phyloP scores from a whole-genome alignment of 495 filamentous ascomycete genomes.

The Aspergillus olivimuriae region DNA sequence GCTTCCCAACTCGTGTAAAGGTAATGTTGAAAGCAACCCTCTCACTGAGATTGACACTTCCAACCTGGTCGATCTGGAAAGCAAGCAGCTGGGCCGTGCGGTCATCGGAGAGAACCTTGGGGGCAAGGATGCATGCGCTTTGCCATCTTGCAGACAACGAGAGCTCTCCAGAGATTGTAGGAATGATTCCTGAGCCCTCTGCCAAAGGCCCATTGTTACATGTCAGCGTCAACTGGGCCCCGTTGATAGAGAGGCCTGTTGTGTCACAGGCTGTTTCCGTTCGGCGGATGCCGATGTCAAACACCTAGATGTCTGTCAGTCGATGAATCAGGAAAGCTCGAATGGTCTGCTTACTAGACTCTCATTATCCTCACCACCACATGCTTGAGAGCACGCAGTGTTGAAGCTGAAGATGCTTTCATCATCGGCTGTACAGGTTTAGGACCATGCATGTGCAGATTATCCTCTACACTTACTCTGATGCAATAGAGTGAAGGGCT shows the following conservation, averaged over 20 bases:
- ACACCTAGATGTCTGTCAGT: slow-evolving; percentile 13
- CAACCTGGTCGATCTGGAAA: slow-evolving; percentile 35
- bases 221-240: slow-evolving; percentile 21
- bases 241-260: slow-evolving; percentile 30
- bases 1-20: no score
- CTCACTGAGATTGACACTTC: slow-evolving; percentile 25
- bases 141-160: slow-evolving; percentile 26
- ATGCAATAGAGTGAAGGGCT: neutral
- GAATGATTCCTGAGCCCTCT: slow-evolving; percentile 22
- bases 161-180: slow-evolving; percentile 19
- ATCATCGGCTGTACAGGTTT: slow-evolving; percentile 11
- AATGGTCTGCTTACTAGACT: no score
- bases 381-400: slow-evolving; percentile 13
- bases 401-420: slow-evolving; percentile 12
- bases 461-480: slow-evolving; percentile 10
- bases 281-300: slow-evolving; percentile 19
- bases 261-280: slow-evolving; percentile 25
- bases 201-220: slow-evolving; percentile 29
- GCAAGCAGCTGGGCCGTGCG: slow-evolving; percentile 41
- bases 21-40: no score
- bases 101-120: slow-evolving; percentile 18
- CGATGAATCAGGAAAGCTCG: no score
- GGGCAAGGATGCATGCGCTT: slow-evolving; percentile 35
- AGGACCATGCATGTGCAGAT: slow-evolving; percentile 2
- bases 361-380: no score